Base-by-base conservation (phyloP, 116 monocot species). In the Zostera marina region DNA sequence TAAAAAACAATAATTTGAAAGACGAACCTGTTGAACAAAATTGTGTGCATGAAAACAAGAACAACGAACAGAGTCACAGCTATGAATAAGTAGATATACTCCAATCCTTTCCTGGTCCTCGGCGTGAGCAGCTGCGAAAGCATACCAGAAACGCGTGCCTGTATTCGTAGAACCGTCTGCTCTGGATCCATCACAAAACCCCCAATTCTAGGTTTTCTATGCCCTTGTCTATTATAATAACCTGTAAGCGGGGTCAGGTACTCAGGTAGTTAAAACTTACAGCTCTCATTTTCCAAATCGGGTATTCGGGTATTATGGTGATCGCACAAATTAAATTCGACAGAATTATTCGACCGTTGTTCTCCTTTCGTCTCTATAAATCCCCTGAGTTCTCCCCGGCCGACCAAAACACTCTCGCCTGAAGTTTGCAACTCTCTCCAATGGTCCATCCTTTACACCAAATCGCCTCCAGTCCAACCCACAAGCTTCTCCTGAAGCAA, bases 121-220 rank as follows among this genome's bases (percentile, higher is more conserved):
- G 84, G 93, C 51, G 93, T 94, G 22, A 94, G 93, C 23, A 94
- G 81, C 75, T 94, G 88, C 16, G 93, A 88, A 21, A 94, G 93
- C 93, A 84, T 88, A 59, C 84, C 93, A 0, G 88, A 84, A 41
- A 94, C 69, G 47, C 92, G 76, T 16, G 84, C 87, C 55, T 93
- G 92, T 43, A 93, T 87, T 22, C 93, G 83, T 32, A 94, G 84
- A 64, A 88, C 88, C 12, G 88, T 84, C 69, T 88, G 88, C 63
- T 91, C 85, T 45, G 85, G 91, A 81, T 91, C 84, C 85, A 84
- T 91, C 56, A 32, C 32, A 32, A 2, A 32, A 0, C 32, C 32
- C 32, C 2, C 32, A 32, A 32, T 32, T 1, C 32, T 32, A 32
- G 32, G 32, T 32, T 32, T 32, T 32, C 32, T 5, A 3, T 32